Evolutionary conservation across 2,329 filamentous ascomycete genomes (phyloP).

Genomic region (Zopfia rhizophila): DNA sequence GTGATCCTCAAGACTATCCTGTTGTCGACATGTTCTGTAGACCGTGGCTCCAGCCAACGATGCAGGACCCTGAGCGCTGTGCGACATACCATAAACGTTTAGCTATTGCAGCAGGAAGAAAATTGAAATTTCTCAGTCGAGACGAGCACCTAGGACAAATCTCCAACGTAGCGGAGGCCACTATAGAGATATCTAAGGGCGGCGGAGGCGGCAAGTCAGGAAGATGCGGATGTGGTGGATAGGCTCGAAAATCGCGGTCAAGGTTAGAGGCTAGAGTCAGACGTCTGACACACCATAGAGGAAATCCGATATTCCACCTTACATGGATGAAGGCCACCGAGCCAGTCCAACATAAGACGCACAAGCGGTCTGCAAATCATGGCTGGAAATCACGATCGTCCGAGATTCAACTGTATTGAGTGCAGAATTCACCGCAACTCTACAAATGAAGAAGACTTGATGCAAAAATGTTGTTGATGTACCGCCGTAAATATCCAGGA

Average conservation of each 20-base stretch:
- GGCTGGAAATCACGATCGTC: conserved; percentile 34
- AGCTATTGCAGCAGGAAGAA: conserved; percentile 19
- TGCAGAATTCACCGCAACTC: conserved; percentile 14
- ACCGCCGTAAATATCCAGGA: too few relatives aligned
- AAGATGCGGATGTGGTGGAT: conserved; percentile 40
- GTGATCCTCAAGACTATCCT: not conserved
- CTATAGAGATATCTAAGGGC: conserved; percentile 25
- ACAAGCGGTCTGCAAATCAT: conserved; percentile 27
- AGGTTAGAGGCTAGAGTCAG: conserved; percentile 30
- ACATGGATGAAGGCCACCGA: conserved; percentile 15
- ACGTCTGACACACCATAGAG: conserved; percentile 23
- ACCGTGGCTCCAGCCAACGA: not conserved
- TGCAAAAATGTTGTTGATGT: not conserved
- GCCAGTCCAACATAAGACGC: conserved; percentile 18
- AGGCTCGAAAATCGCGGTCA: conserved; percentile 29
- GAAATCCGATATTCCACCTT: conserved; percentile 12
- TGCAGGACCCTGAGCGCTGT: conserved; percentile 9
- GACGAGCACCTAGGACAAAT: conserved; percentile 29
- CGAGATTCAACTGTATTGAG: conserved; percentile 25
- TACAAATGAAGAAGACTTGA: not conserved
- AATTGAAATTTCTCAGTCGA: conserved; percentile 34
- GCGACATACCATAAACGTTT: conserved; percentile 20
- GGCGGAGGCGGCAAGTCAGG: conserved; percentile 34
- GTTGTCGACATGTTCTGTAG: not conserved
- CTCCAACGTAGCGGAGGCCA: conserved; percentile 19